A percentile compares a stretch with the other conserved stretches of the same genome.
Evolutionary conservation across 768 basidiomycete genomes (phyloP).

Genomic region (Jaapia argillacea): DNA sequence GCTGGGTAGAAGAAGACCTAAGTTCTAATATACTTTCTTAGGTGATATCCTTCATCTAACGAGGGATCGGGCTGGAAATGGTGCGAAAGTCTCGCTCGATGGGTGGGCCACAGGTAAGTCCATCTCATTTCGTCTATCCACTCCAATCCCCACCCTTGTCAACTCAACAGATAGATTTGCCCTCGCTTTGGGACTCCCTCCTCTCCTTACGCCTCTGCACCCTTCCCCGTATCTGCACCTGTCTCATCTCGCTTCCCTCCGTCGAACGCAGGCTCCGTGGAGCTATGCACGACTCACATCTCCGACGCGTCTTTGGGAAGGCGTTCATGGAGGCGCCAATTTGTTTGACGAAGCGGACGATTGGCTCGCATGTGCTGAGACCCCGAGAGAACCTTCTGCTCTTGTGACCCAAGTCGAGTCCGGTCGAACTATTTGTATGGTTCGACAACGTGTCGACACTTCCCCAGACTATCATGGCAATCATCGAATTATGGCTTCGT

Average conservation of each 20-base stretch:
- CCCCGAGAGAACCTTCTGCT: too few relatives aligned
- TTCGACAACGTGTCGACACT: background rate
- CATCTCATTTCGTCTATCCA: conserved; percentile 1
- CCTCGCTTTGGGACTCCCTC: conserved; percentile 79
- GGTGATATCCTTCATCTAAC: conserved; percentile 90
- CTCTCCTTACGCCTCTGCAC: conserved; percentile 76
- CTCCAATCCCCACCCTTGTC: conserved; percentile 2
- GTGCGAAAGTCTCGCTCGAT: conserved; percentile 64
- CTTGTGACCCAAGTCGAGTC: background rate
- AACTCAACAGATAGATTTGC: conserved; percentile 46
- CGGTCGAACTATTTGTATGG: background rate
- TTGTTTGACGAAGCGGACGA: conserved; percentile 48
- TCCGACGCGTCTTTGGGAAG: conserved; percentile 83
- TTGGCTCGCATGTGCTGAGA: conserved; percentile 65
- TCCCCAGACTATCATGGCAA: background rate
- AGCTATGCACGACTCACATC: conserved; percentile 79
- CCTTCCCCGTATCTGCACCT: conserved; percentile 65
- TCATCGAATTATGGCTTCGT: background rate
- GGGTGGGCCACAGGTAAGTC: conserved; percentile 59
- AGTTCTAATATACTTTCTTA: conserved; percentile 86
- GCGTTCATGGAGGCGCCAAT: conserved; percentile 39
- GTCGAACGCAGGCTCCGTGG: conserved; percentile 66
- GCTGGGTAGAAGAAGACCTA: conserved; percentile 68
- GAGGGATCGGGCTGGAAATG: conserved; percentile 82
- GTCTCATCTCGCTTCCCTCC: conserved; percentile 53